phyloP scores from a whole-genome alignment of 2,329 filamentous ascomycete genomes.

The Claviceps sp. region DNA sequence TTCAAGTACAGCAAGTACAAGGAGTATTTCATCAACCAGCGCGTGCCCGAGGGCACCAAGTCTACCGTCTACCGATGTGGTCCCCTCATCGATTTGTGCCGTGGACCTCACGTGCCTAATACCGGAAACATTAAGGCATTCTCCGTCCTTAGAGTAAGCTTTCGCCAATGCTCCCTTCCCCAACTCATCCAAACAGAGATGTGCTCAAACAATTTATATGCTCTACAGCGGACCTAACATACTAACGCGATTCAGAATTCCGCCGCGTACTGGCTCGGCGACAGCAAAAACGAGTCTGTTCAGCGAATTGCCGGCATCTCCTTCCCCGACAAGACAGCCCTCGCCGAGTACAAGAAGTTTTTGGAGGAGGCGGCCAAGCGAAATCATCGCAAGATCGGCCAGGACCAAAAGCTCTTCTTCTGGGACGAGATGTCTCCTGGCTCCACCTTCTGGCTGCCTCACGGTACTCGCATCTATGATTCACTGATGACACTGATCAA shows the following conservation, averaged over 20 bases:
- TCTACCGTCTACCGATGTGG: conserved; percentile 94
- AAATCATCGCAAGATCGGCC: conserved; percentile 86
- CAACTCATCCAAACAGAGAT: neutral
- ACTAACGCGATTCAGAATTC: conserved; percentile 40
- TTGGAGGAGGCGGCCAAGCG: conserved; percentile 96
- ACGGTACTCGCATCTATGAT: conserved; percentile 90
- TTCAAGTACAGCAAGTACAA: conserved; percentile 98
- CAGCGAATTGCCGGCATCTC: conserved; percentile 95
- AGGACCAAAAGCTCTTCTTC: conserved; percentile 94
- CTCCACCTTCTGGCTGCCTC: conserved; percentile 81
- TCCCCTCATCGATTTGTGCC: conserved; percentile 86
- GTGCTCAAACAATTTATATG: neutral
- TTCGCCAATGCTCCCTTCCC: neutral
- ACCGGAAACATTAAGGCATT: conserved; percentile 92
- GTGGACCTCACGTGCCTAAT: conserved; percentile 83
- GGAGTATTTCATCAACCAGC: conserved; percentile 74
- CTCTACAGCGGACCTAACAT: conserved; percentile 8
- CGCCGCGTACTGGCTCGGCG: conserved; percentile 75
- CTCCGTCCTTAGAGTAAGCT: conserved; percentile 65
- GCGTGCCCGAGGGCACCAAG: conserved; percentile 65
- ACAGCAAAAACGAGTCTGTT: conserved; percentile 84
- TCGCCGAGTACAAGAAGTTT: conserved; percentile 88
- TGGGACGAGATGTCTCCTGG: conserved; percentile 92
- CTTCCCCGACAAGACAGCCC: conserved; percentile 87
- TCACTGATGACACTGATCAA: conserved; percentile 69